Base-by-base conservation (phyloP, 768 basidiomycete species). In the Tylopilus intermedius region DNA sequence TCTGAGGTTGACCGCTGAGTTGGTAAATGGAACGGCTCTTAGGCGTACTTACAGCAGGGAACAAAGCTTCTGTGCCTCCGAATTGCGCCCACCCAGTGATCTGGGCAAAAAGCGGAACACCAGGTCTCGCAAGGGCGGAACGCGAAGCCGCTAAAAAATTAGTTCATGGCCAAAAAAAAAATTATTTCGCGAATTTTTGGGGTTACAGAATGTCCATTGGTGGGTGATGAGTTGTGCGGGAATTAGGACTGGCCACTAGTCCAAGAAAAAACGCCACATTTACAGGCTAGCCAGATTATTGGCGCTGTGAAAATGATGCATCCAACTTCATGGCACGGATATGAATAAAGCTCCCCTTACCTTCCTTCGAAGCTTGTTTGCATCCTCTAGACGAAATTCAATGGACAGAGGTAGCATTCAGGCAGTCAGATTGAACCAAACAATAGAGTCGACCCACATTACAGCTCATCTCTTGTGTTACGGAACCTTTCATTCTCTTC, bases 401-500 rank as follows among this genome's bases (percentile, higher is more conserved):
- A 27, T 45, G 38, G 50, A 38, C 44, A 48, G 10, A 49, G 30
- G 54, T 62, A 49, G 42, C 37, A 59, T 67, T 53, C 42, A 62
- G 47, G 51, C 39, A 32, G 33, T 53, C 48, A 55, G 37, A 63
- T 53, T 26, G 27, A 46, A 52, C 24, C 42, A 53, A 42, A 58
- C 42, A 47, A 62, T 40, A 18, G 47, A 60, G 55, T 49, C 49
- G 43, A 65, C 63, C 58, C 48, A 69, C 65, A 47, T 69, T 53
- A 69, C 55, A 71, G 45, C 62, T 68, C 64, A 42, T 69, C 63
- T 65, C 63, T 66, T 51, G 50, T 58, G 52, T 62, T 58, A 56
- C 51, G 63, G 57, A 57, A 53, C 55, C 67, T 64, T 64, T 67
- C 61, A 62, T 62, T 64, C 59, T 68, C 59, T 51, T 71, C 64